These are phyloP conservation scores for Podaxis rugospora DNA, from an alignment of 768 basidiomycete genomes.

Conservation along the genomic window DNA sequence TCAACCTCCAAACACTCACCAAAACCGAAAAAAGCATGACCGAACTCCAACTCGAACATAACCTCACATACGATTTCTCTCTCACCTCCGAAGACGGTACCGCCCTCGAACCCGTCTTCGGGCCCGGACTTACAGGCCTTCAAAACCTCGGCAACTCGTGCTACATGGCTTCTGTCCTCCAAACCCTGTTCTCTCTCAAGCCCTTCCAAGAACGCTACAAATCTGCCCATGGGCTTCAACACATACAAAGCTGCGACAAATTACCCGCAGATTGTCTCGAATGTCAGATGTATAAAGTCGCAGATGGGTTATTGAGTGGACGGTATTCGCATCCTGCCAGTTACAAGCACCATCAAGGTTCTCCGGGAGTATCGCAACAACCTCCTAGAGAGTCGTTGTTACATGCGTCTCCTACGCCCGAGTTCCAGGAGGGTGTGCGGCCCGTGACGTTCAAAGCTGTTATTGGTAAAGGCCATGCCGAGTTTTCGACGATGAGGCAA, in stretches of 20 bases:
- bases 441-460: conserved; percentile 85
- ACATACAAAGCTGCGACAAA: conserved; percentile 11
- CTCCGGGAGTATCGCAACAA: not conserved
- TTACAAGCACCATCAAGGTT: conserved; percentile 1
- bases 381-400: conserved; percentile 8
- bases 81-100: conserved; percentile 84
- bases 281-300: conserved; percentile 91
- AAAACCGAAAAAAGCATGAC: conserved; percentile 99
- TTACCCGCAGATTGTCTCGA: conserved; percentile 87
- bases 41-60: conserved; percentile 97
- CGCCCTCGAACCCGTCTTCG: conserved; percentile 84
- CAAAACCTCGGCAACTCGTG: conserved; percentile 96
- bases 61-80: conserved; percentile 91
- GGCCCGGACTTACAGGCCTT: conserved; percentile 84
- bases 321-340: conserved; percentile 72
- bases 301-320: conserved; percentile 89
- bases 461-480: conserved; percentile 88
- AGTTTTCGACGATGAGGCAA: conserved; percentile 95
- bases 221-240: conserved; percentile 41
- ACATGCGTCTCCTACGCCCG: conserved; percentile 34
- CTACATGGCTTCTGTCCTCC: conserved; percentile 95
- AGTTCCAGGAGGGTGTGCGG: conserved; percentile 81
- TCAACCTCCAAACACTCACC: conserved; percentile 72
- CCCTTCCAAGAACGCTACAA: conserved; percentile 74
- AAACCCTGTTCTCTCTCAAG: conserved; percentile 78